Base-by-base conservation (phyloP, 2,329 filamentous ascomycete genomes). In the Cladosporium sp. region DNA sequence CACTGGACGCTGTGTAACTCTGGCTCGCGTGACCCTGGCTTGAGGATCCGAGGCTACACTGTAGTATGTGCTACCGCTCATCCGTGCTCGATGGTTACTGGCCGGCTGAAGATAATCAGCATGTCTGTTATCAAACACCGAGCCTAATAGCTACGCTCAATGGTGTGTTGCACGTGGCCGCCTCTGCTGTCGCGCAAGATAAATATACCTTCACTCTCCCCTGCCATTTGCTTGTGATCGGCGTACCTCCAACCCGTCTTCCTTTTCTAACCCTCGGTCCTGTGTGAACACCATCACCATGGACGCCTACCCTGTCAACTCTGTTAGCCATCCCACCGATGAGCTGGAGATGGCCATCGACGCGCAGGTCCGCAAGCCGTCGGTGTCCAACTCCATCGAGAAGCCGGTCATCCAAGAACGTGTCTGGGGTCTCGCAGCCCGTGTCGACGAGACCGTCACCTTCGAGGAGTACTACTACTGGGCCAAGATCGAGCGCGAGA, bases 401-500 rank as follows among this genome's bases (percentile, higher is more conserved):
- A 58, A 58, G 30, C 37, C 36, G n/a, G 55, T 39, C 20, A 43
- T 64, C 42, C 55, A 37, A 12, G 55, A 64, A 40, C 62, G 62
- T 14, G 30, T 43, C 14, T 64, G 59, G 59, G 62, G 62, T 58
- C 36, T 61, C n/a, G 55, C 59, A 36, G 62, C 62, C 11, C 62
- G 62, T n/a, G 42, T 57, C 25, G 67, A 69, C 45, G 56, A 62
- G 1, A 59, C 49, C 6, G 61, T 70, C 8, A 51, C 64, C 2
- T 66, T 67, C 47, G 68, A 70, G 50, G 68, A 69, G 47, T 70
- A 67, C 51, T 49, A 61, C 37, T 58, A 39, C 55, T 65, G 64
- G 57, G 65, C 64, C 28, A 64, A 66, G 49, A 59, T 61, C 25
- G 66, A 68, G 40, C 61, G 61, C 12, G 59, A 60, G 45, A 58